Conservation (phyloP, 108 stramenopile genomes). For the Nannochloropsis gaditana region DNA sequence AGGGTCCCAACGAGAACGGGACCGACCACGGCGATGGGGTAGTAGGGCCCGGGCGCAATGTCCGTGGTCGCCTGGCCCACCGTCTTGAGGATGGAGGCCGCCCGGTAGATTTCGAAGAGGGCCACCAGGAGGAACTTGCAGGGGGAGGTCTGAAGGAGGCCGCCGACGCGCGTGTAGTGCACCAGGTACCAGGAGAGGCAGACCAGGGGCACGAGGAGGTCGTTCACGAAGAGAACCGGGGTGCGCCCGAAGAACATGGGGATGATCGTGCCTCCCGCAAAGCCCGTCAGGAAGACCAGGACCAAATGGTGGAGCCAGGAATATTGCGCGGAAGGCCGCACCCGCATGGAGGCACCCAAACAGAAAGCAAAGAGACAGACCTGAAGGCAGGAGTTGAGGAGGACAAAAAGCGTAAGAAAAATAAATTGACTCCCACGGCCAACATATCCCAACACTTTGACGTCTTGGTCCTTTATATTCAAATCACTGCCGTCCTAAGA, state of each 20-base stretch:
- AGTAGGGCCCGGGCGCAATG: conserved; percentile 43
- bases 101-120: conserved; percentile 46
- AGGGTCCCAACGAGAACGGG: conserved; percentile 47
- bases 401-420: too few relatives aligned
- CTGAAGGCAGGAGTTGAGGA: background rate
- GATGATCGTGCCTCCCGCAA: conserved; percentile 50
- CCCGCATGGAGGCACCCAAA: conserved; percentile 6
- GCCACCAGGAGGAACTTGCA: conserved; percentile 39
- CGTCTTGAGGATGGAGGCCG: conserved; percentile 38
- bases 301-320: conserved; percentile 53
- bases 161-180: conserved; percentile 33
- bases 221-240: conserved; percentile 48
- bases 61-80: conserved; percentile 23
- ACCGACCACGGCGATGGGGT: conserved; percentile 52
- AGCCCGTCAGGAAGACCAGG: conserved; percentile 42
- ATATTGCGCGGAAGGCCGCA: conserved; percentile 8
- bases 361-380: conserved; percentile 20
- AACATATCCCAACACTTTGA: too few relatives aligned
- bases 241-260: conserved; percentile 53
- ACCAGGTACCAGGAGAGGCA: conserved; percentile 40
- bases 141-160: conserved; percentile 28
- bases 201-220: conserved; percentile 43
- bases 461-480: too few relatives aligned
- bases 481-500: too few relatives aligned
- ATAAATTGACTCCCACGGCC: too few relatives aligned